Base-by-base conservation (phyloP, 2,329 filamentous ascomycete genomes). In the Oidium heveae region DNA sequence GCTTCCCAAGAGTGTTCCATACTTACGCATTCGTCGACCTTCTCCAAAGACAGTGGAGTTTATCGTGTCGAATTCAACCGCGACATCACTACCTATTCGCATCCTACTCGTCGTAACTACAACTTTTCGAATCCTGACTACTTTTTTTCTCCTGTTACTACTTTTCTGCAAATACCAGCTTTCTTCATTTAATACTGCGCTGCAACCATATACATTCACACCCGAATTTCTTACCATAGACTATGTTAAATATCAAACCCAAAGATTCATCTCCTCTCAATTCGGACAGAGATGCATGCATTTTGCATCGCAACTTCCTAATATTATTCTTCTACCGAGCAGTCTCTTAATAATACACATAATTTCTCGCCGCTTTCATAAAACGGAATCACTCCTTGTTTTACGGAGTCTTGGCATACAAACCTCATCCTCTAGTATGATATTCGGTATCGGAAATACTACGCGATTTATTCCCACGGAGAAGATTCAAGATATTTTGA, bases 1-100 rank as follows among this genome's bases (percentile, higher is more conserved):
- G 24, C 24, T 28, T 28, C 24, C 24, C 24, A 28, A 28, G 6
- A 28, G 24, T 28, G 24, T 28, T 28, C 24, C 24, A 6, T 6
- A 28, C 6, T 28, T 28, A 28, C 24, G 71, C 61, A 74, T 75
- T 57, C 74, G 78, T 59, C 76, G 79, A 22, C 84, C 85, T 52
- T 88, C 91, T 24, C 82, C 86, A 50, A 93, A 87, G 2, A 94
- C 91, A n/a, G 80, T 85, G 65, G 83, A 85, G 60, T 96, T 89
- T 73, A 93, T 84, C 33, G 85, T 95, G 55, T 91, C 88, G 37
- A 95, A 88, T 56, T 77, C 79, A 47, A 78, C 84, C 0, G 68
- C 70, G 0, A 65, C 69, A 4, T 74, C 74, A 0, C 57, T 74
- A 16, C 62, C 72, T 1, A 67, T 74, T 7, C 73, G 70, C 43